A percentile compares a stretch with the other conserved stretches of the same genome.
Conservation (phyloP, 345 rosid species). For the Pelargonium nanum region DNA sequence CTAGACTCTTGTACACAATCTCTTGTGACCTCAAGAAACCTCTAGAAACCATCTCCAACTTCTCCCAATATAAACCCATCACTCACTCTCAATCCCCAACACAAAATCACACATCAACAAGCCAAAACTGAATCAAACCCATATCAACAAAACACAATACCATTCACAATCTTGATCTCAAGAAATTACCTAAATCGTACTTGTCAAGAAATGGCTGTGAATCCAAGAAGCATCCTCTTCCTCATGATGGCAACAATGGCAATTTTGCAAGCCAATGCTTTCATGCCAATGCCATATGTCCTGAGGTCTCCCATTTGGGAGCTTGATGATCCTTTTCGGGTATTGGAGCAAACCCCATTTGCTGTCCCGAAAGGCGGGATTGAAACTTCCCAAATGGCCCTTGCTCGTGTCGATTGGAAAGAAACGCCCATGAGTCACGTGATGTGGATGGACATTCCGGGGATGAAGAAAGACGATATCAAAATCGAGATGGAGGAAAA, state of each 20-base stretch:
- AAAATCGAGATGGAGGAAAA: conserved; percentile 65
- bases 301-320: conserved; percentile 13
- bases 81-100: too few species aligned
- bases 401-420: conserved; percentile 71
- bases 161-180: too few species aligned
- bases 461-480: conserved; percentile 57
- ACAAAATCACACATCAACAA: too few species aligned
- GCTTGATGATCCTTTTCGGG: conserved; percentile 27
- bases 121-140: too few species aligned
- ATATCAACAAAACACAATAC: too few species aligned
- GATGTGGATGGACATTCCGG: conserved; percentile 62
- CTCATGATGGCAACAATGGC: neutral
- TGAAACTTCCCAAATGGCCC: conserved; percentile 29
- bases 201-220: too few species aligned
- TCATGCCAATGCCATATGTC: conserved; percentile 18
- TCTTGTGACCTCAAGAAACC: too few species aligned
- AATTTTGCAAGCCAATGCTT: conserved; percentile 1
- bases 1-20: too few species aligned
- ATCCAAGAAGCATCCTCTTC: too few species aligned
- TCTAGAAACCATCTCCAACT: too few species aligned
- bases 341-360: conserved; percentile 31
- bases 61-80: too few species aligned
- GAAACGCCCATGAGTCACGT: conserved; percentile 59
- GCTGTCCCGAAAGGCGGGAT: conserved; percentile 19
- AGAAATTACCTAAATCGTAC: too few species aligned